These are phyloP conservation scores for Domatiomyces globalis DNA, from an alignment of 2,329 filamentous ascomycete genomes.

Conservation along the genomic window DNA sequence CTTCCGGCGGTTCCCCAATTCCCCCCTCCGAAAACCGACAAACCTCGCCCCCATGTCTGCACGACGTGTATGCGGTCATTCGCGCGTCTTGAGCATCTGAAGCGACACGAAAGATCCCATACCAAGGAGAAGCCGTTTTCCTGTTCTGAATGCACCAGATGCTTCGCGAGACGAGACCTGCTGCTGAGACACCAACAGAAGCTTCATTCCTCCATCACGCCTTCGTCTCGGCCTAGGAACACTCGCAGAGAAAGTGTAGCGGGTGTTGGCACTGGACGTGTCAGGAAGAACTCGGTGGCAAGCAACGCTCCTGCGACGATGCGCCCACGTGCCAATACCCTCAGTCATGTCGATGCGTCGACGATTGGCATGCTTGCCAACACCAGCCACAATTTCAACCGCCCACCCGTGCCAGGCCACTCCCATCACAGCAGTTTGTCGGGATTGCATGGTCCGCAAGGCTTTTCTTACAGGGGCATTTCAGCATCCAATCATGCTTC, in stretches of 20 bases:
- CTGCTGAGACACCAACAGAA: slow-evolving; percentile 95
- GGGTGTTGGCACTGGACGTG: slow-evolving; percentile 54
- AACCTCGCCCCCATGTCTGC: slow-evolving; percentile 89
- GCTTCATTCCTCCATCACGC: slow-evolving; percentile 81
- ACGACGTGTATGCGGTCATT: slow-evolving; percentile 83
- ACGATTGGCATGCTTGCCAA: slow-evolving; percentile 60
- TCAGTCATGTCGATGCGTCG: slow-evolving; percentile 75
- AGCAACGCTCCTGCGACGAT: slow-evolving; percentile 44
- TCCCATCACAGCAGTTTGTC: slow-evolving; percentile 64
- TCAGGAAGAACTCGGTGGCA: slow-evolving; percentile 84
- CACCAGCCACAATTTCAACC: slow-evolving; percentile 19
- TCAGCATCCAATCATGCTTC: slow-evolving; percentile 51
- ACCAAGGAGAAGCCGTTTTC: slow-evolving; percentile 99
- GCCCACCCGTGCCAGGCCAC: slow-evolving; percentile 36
- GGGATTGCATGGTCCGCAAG: slow-evolving; percentile 42
- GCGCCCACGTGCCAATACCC: slow-evolving; percentile 86
- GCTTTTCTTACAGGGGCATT: slow-evolving; percentile 58
- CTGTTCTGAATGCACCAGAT: slow-evolving; percentile 84
- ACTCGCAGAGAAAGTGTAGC: slow-evolving; percentile 71
- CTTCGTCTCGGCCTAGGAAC: slow-evolving; percentile 72
- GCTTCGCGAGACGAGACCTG: slow-evolving; percentile 86
- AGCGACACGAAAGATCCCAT: slow-evolving; percentile 93
- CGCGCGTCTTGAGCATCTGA: slow-evolving; percentile 86
- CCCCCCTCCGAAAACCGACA: slow-evolving; percentile 87
- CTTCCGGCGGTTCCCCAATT: slow-evolving; percentile 5